phyloP scores from a whole-genome alignment of 768 basidiomycete genomes.

The Pleurotus tuber-regium region DNA sequence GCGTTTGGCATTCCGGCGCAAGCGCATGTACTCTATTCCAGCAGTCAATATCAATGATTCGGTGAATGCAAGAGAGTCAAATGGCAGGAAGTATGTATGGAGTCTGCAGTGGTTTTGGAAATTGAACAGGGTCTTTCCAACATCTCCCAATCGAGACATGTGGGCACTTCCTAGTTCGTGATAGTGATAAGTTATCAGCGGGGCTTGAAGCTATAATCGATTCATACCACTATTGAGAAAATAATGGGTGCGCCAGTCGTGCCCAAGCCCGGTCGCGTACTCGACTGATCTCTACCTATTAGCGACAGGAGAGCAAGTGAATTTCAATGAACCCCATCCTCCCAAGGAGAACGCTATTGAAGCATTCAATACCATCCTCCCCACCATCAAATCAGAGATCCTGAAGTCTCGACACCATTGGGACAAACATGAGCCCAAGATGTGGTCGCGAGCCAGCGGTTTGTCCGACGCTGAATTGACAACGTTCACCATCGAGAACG shows the following conservation, averaged over 20 bases:
- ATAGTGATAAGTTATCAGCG: no score
- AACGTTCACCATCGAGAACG: slow-evolving; percentile 45
- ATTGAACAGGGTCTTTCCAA: no score
- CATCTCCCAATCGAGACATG: slow-evolving; percentile 1
- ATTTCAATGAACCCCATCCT: slow-evolving; percentile 55
- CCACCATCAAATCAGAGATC: slow-evolving; percentile 62
- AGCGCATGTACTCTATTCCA: slow-evolving; percentile 1
- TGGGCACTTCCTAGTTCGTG: slow-evolving; percentile 9
- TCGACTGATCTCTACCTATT: not conserved
- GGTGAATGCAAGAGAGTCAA: slow-evolving; percentile 2
- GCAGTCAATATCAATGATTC: slow-evolving; percentile 1
- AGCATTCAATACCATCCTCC: slow-evolving; percentile 58
- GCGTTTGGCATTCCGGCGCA: not conserved
- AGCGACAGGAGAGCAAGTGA: slow-evolving; percentile 60
- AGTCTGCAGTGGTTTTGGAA: not conserved
- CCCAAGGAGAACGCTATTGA: slow-evolving; percentile 61
- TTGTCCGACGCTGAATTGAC: slow-evolving; percentile 53
- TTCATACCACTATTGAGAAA: no score
- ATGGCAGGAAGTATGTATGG: slow-evolving; percentile 6
- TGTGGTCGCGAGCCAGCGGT: slow-evolving; percentile 63
- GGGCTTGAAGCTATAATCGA: no score
- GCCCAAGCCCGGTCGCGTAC: not conserved
- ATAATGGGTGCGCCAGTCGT: slow-evolving; percentile 20
- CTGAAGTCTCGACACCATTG: slow-evolving; percentile 64
- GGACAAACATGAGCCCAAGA: slow-evolving; percentile 67